Base-by-base conservation (phyloP, 2,329 filamentous ascomycete genomes). In the Onygenales sp. region DNA sequence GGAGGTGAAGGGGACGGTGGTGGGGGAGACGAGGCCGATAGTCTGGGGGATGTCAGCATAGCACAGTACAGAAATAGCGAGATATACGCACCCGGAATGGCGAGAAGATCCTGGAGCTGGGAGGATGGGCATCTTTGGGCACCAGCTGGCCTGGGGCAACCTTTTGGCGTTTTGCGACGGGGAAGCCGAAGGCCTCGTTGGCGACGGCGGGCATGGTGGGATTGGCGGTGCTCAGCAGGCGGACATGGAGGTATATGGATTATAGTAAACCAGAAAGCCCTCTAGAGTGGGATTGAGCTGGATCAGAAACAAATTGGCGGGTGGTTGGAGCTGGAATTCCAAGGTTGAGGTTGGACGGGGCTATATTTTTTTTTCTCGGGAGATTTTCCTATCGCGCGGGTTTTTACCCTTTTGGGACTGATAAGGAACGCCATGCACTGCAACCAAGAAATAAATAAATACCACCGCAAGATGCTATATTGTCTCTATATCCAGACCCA, bases 21-120 rank as follows among this genome's bases (percentile, higher is more conserved):
- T 96, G 0, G 93, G 89, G 4, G 93, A 96, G 2, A 98, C 89
- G 34, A 98, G 78, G 13, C 93, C 93, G 59, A 98, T 81, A 46
- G 92, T 96, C 88, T 95, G 66, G 40, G 27, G 51, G 43, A 34
- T 17, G 45, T 52, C 33, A 54, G 47, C 43, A 7, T 13, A 43
- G 33, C 13, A 13, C 14, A 13, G 27, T 7, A 32, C 5, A n/a
- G 27, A 13, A 5, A 42, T n/a, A 32, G 42, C 6, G n/a, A 32
- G 48, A 45, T 17, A 13, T 48, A 70, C 84, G 60, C 83, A 94
- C 90, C 70, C 93, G 78, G 73, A 92, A 97, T 1, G 93, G 92
- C 62, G 91, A 87, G 76, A 98, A 97, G 61, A 97, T 89, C 66
- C 83, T 82, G 9, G 91, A 94, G 53, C 80, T 78, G 63, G 74